Percentiles rank a stretch among this genome's conserved stretches.
Evolutionary conservation across 2,329 filamentous ascomycete species (phyloP).

Genomic region (Cordyceps militaris): DNA sequence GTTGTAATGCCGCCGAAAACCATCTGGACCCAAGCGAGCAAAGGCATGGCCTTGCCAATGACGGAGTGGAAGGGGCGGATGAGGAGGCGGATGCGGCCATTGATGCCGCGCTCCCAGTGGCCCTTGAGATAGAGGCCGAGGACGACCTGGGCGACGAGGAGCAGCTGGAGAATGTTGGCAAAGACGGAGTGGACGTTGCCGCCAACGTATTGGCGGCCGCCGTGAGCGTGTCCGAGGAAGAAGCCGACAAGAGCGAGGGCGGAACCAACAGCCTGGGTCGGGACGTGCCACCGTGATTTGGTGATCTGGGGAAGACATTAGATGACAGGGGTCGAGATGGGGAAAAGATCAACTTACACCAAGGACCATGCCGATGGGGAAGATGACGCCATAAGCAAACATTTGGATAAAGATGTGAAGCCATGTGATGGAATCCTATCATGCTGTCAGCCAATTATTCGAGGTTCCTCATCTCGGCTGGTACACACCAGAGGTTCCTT

Average conservation of each 20-base stretch:
- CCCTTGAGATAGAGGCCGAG: conserved; percentile 83
- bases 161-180: conserved; percentile 71
- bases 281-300: conserved; percentile 90
- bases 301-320: conserved; percentile 54
- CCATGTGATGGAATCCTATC: conserved; percentile 78
- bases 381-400: conserved; percentile 82
- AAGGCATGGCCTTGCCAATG: conserved; percentile 78
- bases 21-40: conserved; percentile 89
- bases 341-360: conserved; percentile 49
- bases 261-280: conserved; percentile 70
- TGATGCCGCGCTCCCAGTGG: conserved; percentile 77
- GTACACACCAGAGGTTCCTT: conserved; percentile 61
- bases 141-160: conserved; percentile 68
- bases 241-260: conserved; percentile 75
- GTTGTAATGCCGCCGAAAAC: conserved; percentile 90
- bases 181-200: conserved; percentile 75
- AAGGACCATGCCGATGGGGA: conserved; percentile 90
- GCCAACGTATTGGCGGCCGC: conserved; percentile 74
- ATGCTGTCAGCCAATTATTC: conserved; percentile 26
- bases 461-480: not conserved
- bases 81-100: conserved; percentile 67
- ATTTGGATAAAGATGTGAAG: conserved; percentile 85
- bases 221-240: conserved; percentile 85
- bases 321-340: not conserved
- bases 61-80: conserved; percentile 71